Percentiles rank a stretch among this genome's conserved stretches.
phyloP scores from a whole-genome alignment of 352 stramenopile genomes.

The Pythium graminicola region DNA sequence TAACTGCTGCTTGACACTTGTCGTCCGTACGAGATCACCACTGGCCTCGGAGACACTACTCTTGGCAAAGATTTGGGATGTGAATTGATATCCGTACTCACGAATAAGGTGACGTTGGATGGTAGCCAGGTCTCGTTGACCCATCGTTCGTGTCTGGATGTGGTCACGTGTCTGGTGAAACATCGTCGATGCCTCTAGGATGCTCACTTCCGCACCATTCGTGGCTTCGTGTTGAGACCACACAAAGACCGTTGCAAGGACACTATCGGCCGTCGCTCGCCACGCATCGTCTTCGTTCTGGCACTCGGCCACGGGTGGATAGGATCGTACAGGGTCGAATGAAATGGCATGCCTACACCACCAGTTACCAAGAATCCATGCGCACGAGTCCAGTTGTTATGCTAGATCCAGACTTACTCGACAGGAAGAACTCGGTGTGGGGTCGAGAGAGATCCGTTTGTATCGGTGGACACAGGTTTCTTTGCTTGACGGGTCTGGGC shows the following conservation, averaged over 20 bases:
- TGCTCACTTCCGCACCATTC: not conserved
- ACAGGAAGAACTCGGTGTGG: slow-evolving; percentile 19
- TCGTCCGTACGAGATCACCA: slow-evolving; percentile 2
- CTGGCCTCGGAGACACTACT: slow-evolving; percentile 29
- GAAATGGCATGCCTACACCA: too few species aligned
- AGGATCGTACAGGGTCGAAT: too few species aligned
- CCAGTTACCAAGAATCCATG: too few species aligned
- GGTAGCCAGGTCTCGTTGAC: not conserved
- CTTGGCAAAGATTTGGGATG: slow-evolving; percentile 35
- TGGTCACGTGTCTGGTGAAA: slow-evolving; percentile 15
- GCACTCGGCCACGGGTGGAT: slow-evolving; percentile 5
- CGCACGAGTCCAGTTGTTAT: not conserved
- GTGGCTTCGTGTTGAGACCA: not conserved
- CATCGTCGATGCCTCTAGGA: not conserved
- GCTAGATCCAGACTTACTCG: slow-evolving; percentile 3
- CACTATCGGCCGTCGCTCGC: slow-evolving; percentile 42
- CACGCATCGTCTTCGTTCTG: slow-evolving; percentile 38
- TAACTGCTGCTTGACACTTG: slow-evolving; percentile 24
- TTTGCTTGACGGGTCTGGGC: slow-evolving; percentile 16
- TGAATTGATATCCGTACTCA: slow-evolving; percentile 47
- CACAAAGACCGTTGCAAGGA: slow-evolving; percentile 35
- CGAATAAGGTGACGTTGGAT: slow-evolving; percentile 33
- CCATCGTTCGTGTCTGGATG: not conserved
- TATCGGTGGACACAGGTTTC: not conserved
- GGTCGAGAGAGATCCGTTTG: slow-evolving; percentile 4